These are phyloP conservation scores for Candida incommunis DNA, from an alignment of 805 yeast genomes.

Conservation along the genomic window DNA sequence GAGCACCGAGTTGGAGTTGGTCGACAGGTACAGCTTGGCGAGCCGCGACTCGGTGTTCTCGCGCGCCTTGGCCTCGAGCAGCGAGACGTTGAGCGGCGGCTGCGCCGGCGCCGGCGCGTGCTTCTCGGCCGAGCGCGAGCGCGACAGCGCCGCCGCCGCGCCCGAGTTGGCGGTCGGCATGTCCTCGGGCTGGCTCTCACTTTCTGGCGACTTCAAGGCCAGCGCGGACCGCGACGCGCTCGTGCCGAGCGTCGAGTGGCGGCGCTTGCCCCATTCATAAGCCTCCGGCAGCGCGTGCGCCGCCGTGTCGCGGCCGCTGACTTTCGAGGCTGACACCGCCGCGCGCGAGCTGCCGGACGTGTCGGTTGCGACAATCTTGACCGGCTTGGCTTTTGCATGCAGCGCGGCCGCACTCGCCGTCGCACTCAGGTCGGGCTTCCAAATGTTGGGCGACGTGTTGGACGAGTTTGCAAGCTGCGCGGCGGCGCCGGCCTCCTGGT, in stretches of 20 bases:
- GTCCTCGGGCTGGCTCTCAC: constrained; percentile 3
- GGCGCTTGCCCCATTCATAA: constrained; percentile 17
- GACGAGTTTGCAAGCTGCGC: constrained; percentile 21
- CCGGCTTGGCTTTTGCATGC: constrained; percentile 23
- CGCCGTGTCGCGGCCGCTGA: constrained; percentile 20
- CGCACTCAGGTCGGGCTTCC: constrained; percentile 31
- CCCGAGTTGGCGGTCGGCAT: constrained; percentile 7
- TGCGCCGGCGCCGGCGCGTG: constrained; percentile 4
- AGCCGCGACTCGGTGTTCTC: constrained; percentile 17
- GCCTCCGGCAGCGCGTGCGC: constrained; percentile 22
- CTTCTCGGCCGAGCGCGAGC: constrained; percentile 4
- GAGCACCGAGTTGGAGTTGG: constrained; percentile 9
- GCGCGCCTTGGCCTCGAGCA: constrained; percentile 15
- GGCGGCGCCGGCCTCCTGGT: constrained; percentile 21
- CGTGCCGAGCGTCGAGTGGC: constrained; percentile 4
- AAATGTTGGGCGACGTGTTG: constrained; percentile 19
- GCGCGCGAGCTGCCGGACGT: constrained; percentile 10
- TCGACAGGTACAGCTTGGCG: constrained; percentile 13
- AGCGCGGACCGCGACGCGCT: constrained; percentile 8
- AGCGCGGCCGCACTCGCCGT: constrained; percentile 44
- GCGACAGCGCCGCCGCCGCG: constrained; percentile 4
- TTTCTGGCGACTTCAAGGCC: constrained; percentile 6
- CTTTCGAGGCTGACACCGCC: constrained; percentile 19
- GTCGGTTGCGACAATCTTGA: constrained; percentile 12
- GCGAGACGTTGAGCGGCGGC: not conserved